Evolutionary conservation across 371 early-diverging fungal genomes (phyloP), one percentile per base, ranked within the genome.

Genomic region (Syncephalastrum racemosum): DNA sequence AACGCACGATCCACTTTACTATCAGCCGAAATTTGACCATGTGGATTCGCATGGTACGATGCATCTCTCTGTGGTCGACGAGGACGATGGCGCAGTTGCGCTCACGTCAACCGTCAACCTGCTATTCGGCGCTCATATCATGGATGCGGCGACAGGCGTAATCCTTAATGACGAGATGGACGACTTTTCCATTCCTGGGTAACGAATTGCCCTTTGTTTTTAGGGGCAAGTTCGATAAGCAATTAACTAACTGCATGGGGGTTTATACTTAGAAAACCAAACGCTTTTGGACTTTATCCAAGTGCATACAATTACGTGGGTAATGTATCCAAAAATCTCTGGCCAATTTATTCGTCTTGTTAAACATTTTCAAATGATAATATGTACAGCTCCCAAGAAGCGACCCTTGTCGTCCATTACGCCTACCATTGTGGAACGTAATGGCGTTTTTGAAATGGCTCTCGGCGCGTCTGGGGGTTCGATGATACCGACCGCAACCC

Each of bases 131-230:
- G 89, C 97, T 4, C 89, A 88, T 41, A 63, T 99, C 16, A 85
- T 99, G 88, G 96, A 99, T 69, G 86, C 86, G 2, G 73, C 59
- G 15, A 96, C 99, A 0, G 99, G 99, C n/a, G 83, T 99, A 24
- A 89, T 99, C 39, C 78, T 99, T 39, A 99, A 99, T 75, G 86
- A 99, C 68, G 87, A 98, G 65, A 97, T 99, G 91, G 99, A 99
- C 69, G 99, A 99, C 65, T 99, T 99, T 67, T 90, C 92, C 48
- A 92, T 94, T 22, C 95, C 96, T 27, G 89, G 89, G 71, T 75
- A 72, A 44, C 25, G 15, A 53, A 53, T 8, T 31, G 36, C 36
- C 36, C 36, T 31, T 31, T 31, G 24, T 36, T 36, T 14, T 18
- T 14, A n/a, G 20, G 23, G 13, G 10, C 22, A n/a, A 1, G 5